phyloP scores from a whole-genome alignment of 169 alveolate genomes.

The Eimeria falciformis region DNA sequence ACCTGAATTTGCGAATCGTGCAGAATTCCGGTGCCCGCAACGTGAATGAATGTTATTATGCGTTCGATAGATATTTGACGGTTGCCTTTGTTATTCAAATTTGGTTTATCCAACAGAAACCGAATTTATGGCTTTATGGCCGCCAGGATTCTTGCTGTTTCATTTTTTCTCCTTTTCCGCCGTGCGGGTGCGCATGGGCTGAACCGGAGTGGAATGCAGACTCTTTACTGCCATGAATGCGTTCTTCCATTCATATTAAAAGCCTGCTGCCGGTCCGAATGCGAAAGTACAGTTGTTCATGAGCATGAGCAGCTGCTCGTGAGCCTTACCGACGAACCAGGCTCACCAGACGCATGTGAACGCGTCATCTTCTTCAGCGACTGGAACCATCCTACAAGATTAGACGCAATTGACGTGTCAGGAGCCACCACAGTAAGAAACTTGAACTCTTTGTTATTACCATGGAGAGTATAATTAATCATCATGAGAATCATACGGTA shows the following conservation, averaged over 20 bases:
- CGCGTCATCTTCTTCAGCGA: not conserved
- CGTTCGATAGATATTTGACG: too few relatives aligned
- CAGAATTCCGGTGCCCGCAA: too few relatives aligned
- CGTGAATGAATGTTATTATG: too few relatives aligned
- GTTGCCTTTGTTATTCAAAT: not conserved
- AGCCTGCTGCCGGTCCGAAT: not conserved
- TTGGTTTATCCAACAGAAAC: not conserved
- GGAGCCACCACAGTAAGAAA: conserved; percentile 5
- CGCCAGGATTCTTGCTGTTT: not conserved
- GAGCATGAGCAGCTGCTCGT: conserved; percentile 14
- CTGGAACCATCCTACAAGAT: not conserved
- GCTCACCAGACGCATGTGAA: not conserved
- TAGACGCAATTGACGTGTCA: not conserved
- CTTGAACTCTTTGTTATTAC: not conserved
- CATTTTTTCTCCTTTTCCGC: not conserved
- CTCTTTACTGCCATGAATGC: conserved; percentile 20
- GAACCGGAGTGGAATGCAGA: not conserved
- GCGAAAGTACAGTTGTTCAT: not conserved
- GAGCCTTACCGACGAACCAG: not conserved
- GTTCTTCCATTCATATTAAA: not conserved
- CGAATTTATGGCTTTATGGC: not conserved
- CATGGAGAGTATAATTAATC: not conserved
- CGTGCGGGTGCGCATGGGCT: conserved; percentile 16
- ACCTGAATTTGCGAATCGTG: too few relatives aligned
- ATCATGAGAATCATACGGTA: not conserved